Base-by-base conservation (phyloP, 1,139 yeast genomes). In the Nakaseomyces uthaithaninus region DNA sequence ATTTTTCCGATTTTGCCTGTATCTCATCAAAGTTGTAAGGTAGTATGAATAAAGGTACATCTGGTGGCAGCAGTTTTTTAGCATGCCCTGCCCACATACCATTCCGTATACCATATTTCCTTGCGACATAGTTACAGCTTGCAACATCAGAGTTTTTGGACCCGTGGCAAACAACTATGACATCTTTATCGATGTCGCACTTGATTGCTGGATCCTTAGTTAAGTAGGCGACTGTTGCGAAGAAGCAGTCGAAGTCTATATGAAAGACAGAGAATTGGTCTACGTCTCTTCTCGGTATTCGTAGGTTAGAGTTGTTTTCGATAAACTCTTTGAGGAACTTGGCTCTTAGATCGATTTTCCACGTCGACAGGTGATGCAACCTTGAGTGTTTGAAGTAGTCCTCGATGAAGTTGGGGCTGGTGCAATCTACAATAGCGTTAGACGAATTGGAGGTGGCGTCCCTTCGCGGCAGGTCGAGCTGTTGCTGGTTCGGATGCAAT, bases 191-290 rank as follows among this genome's bases (percentile, higher is more conserved):
- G 11, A 80, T 69, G 51, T 80, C 78, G 16, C 77, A 46, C 10
- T 39, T 16, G 2, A 39, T 8, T 20, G 45, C 40, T 11, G 40
- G 40, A 26, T 42, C 52, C 6, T 77, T 67, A 0, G 82, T 80
- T 39, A 78, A 64, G 11, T 85, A 74, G 0, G 96, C 83, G 0
- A 84, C 95, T 0, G 94, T 72, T 1, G 89, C 96, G 62, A 91
- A 91, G 54, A 91, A 91, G 49, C 95, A 86, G 59, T 91, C 98
- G 60, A 86, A 91, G 59, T 91, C 98, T 26, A 89, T 71, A 60
- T 91, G 97, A 45, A 87, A 60, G 15, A 87, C 73, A 0, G 71
- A 60, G 33, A 62, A 56, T 3, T 27, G 24, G 10, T 42, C 43
- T 3, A 10, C 23, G 19, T 37, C 31, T 4, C 33, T 39, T 1